A percentile compares a stretch with the other conserved stretches of the same genome.
phyloP scores from a whole-genome alignment of 2,329 filamentous ascomycete genomes.

The Verticillium tricorpus region DNA sequence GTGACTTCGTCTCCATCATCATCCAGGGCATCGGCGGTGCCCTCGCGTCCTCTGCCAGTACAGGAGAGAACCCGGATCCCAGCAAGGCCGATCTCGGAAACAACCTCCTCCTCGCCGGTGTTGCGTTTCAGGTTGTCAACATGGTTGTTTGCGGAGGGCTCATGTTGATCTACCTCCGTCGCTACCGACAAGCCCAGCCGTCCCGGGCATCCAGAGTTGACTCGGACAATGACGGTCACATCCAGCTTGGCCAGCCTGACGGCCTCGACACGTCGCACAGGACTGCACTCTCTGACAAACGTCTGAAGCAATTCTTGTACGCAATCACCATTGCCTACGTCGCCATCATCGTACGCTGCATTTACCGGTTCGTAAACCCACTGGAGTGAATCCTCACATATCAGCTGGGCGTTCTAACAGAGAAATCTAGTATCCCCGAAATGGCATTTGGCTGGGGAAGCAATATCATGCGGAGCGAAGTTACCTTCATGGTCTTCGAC shows the following conservation, averaged over 20 bases:
- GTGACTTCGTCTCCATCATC: constrained; percentile 35
- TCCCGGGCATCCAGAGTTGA: too few relatives aligned
- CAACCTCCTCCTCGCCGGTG: constrained; percentile 16
- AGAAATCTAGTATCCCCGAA: constrained; percentile 1
- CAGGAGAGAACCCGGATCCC: neutral
- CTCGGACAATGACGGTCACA: neutral
- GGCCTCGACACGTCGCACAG: neutral
- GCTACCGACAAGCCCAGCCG: neutral
- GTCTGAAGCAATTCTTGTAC: constrained; percentile 3
- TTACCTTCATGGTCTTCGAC: constrained; percentile 10
- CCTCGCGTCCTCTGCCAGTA: constrained; percentile 4
- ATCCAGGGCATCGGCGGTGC: constrained; percentile 17
- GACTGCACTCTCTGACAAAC: neutral
- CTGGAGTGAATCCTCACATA: too few relatives aligned
- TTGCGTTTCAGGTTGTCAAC: constrained; percentile 17
- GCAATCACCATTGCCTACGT: constrained; percentile 5
- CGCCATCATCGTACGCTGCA: constrained; percentile 11
- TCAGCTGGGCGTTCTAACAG: neutral
- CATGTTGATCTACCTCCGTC: constrained; percentile 14
- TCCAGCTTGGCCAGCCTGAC: too few relatives aligned
- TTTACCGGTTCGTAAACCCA: constrained; percentile 8
- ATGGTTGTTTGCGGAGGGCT: constrained; percentile 17
- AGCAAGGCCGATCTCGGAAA: constrained; percentile 10
- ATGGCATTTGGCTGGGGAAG: constrained; percentile 9
- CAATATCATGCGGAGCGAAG: constrained; percentile 9